These are phyloP conservation scores for Dendrostoma leiphaemia DNA, from an alignment of 2,329 filamentous ascomycete species.

Conservation along the genomic window DNA sequence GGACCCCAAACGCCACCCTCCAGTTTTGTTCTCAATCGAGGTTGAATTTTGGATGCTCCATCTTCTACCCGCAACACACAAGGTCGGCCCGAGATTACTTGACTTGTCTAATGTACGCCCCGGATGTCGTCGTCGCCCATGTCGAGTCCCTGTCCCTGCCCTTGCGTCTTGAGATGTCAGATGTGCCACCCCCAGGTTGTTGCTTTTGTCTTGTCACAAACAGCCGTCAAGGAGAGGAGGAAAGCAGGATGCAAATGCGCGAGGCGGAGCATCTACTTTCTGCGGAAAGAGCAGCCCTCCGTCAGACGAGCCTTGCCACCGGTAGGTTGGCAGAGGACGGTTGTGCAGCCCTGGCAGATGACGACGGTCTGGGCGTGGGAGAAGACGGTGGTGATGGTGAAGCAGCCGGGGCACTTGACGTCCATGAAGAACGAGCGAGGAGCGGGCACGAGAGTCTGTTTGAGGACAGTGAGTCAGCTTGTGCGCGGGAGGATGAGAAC, in stretches of 20 bases:
- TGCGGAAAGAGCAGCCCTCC: slow-evolving; percentile 99
- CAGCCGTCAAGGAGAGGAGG: slow-evolving; percentile 42
- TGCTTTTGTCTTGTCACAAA: slow-evolving; percentile 47
- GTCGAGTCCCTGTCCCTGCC: slow-evolving; percentile 41
- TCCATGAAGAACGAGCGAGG: slow-evolving; percentile 99
- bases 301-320: slow-evolving; percentile 99
- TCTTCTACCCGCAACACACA: slow-evolving; percentile 68
- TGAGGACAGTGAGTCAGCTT: background rate
- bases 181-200: slow-evolving; percentile 39
- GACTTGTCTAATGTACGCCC: slow-evolving; percentile 32
- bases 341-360: slow-evolving; percentile 99
- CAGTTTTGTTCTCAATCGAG: slow-evolving; percentile 50
- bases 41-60: slow-evolving; percentile 58
- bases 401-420: slow-evolving; percentile 99
- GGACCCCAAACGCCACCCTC: slow-evolving; percentile 71
- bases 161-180: slow-evolving; percentile 53
- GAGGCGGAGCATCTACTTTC: slow-evolving; percentile 78
- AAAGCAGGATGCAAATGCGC: slow-evolving; percentile 36
- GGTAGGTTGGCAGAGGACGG: slow-evolving; percentile 98
- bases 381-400: slow-evolving; percentile 99
- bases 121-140: slow-evolving; percentile 37
- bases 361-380: slow-evolving; percentile 99
- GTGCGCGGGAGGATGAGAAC: background rate
- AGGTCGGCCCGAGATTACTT: slow-evolving; percentile 26
- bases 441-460: slow-evolving; percentile 85